Evolutionary conservation across 208 protist species (phyloP).

Genomic region (Leishmania amazonensis): DNA sequence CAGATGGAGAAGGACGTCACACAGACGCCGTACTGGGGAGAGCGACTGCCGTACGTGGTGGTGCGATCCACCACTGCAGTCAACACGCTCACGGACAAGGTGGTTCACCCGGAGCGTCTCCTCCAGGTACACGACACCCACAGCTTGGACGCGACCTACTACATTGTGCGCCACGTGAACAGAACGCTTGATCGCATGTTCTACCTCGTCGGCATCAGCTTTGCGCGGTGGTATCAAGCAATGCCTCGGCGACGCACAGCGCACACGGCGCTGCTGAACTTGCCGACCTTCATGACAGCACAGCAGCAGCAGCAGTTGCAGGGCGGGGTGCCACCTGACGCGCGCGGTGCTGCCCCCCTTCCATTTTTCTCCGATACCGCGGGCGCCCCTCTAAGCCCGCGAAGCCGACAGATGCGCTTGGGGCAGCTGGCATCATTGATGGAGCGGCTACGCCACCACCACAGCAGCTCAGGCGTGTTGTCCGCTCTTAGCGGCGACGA

Average conservation of each 20-base stretch:
- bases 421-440: not conserved
- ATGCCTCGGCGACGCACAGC: constrained; percentile 54
- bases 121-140: constrained; percentile 34
- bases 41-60: constrained; percentile 79
- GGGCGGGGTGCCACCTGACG: not conserved
- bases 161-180: constrained; percentile 79
- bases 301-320: constrained; percentile 9
- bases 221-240: constrained; percentile 51
- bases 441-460: constrained; percentile 4
- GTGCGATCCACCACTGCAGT: constrained; percentile 30
- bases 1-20: constrained; percentile 63
- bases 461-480: not conserved
- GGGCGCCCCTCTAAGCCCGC: not conserved
- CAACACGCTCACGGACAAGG: constrained; percentile 24
- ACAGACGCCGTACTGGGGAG: constrained; percentile 74
- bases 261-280: constrained; percentile 28
- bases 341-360: not conserved
- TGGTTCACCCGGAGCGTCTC: constrained; percentile 66
- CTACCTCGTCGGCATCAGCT: constrained; percentile 70
- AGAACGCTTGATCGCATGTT: constrained; percentile 82
- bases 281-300: constrained; percentile 21
- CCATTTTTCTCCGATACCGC: not conserved
- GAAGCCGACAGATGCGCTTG: constrained; percentile 1
- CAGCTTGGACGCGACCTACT: constrained; percentile 71
- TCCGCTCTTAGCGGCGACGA: constrained; percentile 3